A percentile compares a stretch with the other conserved stretches of the same genome.
Evolutionary conservation across 2,329 filamentous ascomycete species (phyloP).

Genomic region (Podosphaera xanthii): DNA sequence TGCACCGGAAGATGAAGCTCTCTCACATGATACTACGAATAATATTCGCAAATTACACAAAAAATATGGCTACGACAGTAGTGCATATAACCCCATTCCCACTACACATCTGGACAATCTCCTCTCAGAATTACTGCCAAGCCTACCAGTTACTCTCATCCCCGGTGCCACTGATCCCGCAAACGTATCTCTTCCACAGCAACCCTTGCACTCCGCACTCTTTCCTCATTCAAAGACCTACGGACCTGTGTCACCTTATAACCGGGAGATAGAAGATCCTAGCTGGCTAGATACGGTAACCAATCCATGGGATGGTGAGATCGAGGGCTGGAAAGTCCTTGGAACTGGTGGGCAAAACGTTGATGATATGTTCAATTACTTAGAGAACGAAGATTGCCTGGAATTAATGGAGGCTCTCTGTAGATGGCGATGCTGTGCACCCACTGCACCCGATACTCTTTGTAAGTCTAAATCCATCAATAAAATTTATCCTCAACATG

Average conservation of each 20-base stretch:
- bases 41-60: slow-evolving; percentile 27
- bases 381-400: slow-evolving; percentile 53
- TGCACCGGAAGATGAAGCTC: slow-evolving; percentile 12
- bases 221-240: slow-evolving; percentile 58
- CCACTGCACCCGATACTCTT: slow-evolving; percentile 85
- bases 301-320: slow-evolving; percentile 77
- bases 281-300: slow-evolving; percentile 77
- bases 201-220: slow-evolving; percentile 80
- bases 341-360: slow-evolving; percentile 83
- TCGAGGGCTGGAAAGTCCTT: slow-evolving; percentile 74
- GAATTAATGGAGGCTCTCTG: slow-evolving; percentile 90
- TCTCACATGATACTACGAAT: slow-evolving; percentile 13
- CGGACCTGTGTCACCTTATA: slow-evolving; percentile 20
- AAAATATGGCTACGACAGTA: slow-evolving; percentile 88
- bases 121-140: slow-evolving; percentile 57
- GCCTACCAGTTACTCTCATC: slow-evolving; percentile 70
- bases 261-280: slow-evolving; percentile 21
- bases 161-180: slow-evolving; percentile 71
- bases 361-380: slow-evolving; percentile 81
- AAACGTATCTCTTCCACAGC: slow-evolving; percentile 74
- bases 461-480: slow-evolving; percentile 33
- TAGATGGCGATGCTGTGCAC: slow-evolving; percentile 73
- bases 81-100: slow-evolving; percentile 67
- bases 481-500: too few relatives aligned
- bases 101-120: slow-evolving; percentile 69